Percentiles rank a stretch among this genome's conserved stretches.
Evolutionary conservation across 2,329 filamentous ascomycete genomes (phyloP).

Genomic region (Fusarium heterosporum): DNA sequence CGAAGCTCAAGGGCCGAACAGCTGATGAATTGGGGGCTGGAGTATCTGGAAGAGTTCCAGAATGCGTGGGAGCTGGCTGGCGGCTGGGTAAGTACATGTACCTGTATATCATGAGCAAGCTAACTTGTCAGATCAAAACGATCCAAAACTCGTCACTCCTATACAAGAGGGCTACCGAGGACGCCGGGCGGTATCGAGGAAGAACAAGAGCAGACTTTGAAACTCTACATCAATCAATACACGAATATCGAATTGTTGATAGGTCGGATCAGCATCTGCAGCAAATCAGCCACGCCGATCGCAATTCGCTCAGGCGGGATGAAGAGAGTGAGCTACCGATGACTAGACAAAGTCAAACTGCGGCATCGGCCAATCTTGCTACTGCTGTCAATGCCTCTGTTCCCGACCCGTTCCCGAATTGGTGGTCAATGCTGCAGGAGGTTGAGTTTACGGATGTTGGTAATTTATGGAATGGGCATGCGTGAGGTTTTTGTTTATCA

Average conservation of each 20-base stretch:
- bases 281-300: slow-evolving; percentile 39
- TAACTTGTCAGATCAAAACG: slow-evolving; percentile 39
- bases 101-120: fast-evolving
- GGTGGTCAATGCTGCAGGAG: slow-evolving; percentile 46
- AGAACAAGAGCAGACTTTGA: slow-evolving; percentile 40
- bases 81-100: slow-evolving; percentile 25
- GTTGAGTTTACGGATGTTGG: slow-evolving; percentile 39
- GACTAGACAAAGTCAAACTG: not conserved
- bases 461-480: slow-evolving; percentile 22
- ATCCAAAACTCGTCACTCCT: slow-evolving; percentile 39
- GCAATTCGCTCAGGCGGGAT: slow-evolving; percentile 3
- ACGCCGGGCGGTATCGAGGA: slow-evolving; percentile 31
- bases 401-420: slow-evolving; percentile 40
- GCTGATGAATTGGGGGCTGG: slow-evolving; percentile 37
- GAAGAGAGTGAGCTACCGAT: not conserved
- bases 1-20: slow-evolving; percentile 32
- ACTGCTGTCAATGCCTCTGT: slow-evolving; percentile 2
- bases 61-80: slow-evolving; percentile 41
- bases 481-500: not conserved
- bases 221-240: slow-evolving; percentile 37
- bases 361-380: not conserved
- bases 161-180: slow-evolving; percentile 40
- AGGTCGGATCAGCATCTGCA: slow-evolving; percentile 39
- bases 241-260: slow-evolving; percentile 38
- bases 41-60: slow-evolving; percentile 41